Base-by-base conservation (phyloP, 2,329 filamentous ascomycete species). In the Apiospora malaysiana region DNA sequence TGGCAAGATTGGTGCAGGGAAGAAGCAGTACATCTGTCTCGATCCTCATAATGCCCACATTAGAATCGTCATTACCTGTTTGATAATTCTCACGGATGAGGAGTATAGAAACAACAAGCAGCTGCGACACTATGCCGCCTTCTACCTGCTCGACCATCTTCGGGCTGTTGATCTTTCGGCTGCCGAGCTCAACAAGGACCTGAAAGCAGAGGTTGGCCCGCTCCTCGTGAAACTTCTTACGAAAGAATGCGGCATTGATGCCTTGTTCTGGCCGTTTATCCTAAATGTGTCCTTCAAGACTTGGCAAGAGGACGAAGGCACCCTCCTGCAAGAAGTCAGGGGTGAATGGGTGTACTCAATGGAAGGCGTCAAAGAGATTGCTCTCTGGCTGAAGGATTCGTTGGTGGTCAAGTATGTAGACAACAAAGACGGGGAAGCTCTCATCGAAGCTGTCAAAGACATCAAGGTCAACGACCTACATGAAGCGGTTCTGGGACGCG, bases 1-100 rank as follows among this genome's bases (percentile, higher is more conserved):
- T 2, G 67, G 71, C 12, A 81, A 80, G 69, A 42, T 79, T 7
- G 75, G 77, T 25, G 77, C 76, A 10, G 71, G 72, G 27, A 73
- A 76, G 2, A 79, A 78, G 68, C 75, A 79, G 37, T 78, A 75
- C 66, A 81, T 82, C 49, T 77, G 75, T 63, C 70, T 78, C 16
- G 81, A 82, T 43, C 74, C 75, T 0, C 77, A 81, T 10, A 81
- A 81, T 47, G 76, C 75, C 1, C 71, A 81, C 10, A 76, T 79
- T 40, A 78, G 74, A 21, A 75, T 81, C 18, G 76, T 75, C 4
- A 67, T 78, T 5, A 75, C 76, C 18, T 81, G 76, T 46, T 68
- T 79, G 42, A 69, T 69, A 5, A 75, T 79, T 59, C 74, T 79
- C 1, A 79, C 76, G 7, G 75, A 78, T 8, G 72, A 74, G 65